Conservation (phyloP, 176 grass and related monocot genomes). For the Alopecurus myosuroides region DNA sequence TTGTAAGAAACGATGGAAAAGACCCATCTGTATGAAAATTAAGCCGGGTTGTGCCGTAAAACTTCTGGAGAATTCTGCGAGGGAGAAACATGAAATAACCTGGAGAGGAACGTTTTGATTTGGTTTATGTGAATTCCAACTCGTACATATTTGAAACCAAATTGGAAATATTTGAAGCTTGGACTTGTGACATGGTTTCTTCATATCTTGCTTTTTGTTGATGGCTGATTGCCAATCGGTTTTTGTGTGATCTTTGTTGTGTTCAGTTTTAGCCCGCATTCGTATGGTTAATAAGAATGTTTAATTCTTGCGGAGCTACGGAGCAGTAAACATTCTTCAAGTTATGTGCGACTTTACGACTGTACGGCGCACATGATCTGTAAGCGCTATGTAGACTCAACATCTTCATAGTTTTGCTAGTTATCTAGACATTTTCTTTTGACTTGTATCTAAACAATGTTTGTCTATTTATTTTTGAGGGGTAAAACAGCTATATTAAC, state of each 20-base stretch:
- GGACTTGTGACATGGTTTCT: not conserved
- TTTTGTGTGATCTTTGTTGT: not conserved
- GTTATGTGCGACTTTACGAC: not conserved
- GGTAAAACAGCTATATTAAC: too few species aligned
- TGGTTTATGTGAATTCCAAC: conserved; percentile 50
- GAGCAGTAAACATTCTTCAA: not conserved
- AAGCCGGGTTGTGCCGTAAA: conserved; percentile 16
- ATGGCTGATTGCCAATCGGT: not conserved
- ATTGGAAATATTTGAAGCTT: conserved; percentile 20
- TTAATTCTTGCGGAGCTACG: not conserved
- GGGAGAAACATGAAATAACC: conserved; percentile 33
- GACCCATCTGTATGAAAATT: conserved; percentile 34
- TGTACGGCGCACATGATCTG: not conserved
- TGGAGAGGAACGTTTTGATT: conserved; percentile 32
- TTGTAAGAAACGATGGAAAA: conserved; percentile 48
- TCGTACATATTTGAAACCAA: conserved; percentile 58
- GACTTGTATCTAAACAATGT: too few species aligned
- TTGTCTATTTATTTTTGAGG: too few species aligned
- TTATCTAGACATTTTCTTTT: too few species aligned
- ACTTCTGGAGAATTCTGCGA: conserved; percentile 24
- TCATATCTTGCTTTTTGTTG: not conserved
- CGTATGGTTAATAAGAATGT: not conserved
- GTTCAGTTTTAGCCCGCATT: not conserved
- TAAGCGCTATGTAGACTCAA: too few species aligned
- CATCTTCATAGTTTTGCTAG: too few species aligned